A percentile compares a stretch with the other conserved stretches of the same genome.
Conservation (phyloP, 2,329 filamentous ascomycete species). For the Colletotrichum viniferum region DNA sequence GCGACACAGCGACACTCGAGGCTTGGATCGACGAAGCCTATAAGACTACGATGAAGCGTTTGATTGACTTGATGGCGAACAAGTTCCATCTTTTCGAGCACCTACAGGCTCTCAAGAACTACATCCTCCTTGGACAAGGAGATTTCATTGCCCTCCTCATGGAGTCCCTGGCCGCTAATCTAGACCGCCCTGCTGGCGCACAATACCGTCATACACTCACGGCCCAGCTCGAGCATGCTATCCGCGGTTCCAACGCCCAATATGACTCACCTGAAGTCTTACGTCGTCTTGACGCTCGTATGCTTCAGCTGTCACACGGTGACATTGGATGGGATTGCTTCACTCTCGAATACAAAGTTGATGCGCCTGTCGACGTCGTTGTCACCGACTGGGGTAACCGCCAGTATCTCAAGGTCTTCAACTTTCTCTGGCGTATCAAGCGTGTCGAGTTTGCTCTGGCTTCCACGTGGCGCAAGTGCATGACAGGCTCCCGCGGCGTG, state of each 20-base stretch:
- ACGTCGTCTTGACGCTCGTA: conserved; percentile 90
- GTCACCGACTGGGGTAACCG: conserved; percentile 95
- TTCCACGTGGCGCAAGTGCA: conserved; percentile 91
- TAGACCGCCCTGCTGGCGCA: conserved; percentile 93
- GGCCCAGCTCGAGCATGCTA: conserved; percentile 96
- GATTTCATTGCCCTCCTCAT: conserved; percentile 97
- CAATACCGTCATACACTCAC: conserved; percentile 97
- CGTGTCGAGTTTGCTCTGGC: conserved; percentile 93
- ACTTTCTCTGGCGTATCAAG: conserved; percentile 98
- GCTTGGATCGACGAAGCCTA: conserved; percentile 96
- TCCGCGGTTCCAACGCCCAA: conserved; percentile 95
- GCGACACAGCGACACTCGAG: conserved; percentile 89
- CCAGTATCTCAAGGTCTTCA: conserved; percentile 98
- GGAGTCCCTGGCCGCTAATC: conserved; percentile 91
- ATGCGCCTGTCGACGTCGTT: conserved; percentile 94
- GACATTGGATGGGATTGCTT: conserved; percentile 99
- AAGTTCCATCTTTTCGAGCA: conserved; percentile 97
- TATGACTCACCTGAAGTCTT: conserved; percentile 93
- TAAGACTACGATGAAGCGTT: conserved; percentile 94
- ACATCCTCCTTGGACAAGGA: conserved; percentile 90
- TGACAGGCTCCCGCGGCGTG: conserved; percentile 93
- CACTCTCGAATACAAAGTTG: conserved; percentile 97
- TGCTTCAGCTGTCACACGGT: conserved; percentile 94
- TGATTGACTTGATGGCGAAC: conserved; percentile 90
- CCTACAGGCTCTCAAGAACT: conserved; percentile 88